A percentile compares a stretch with the other conserved stretches of the same genome.
phyloP scores from a whole-genome alignment of 441 rosid species.

The Adansonia rubrostipa region DNA sequence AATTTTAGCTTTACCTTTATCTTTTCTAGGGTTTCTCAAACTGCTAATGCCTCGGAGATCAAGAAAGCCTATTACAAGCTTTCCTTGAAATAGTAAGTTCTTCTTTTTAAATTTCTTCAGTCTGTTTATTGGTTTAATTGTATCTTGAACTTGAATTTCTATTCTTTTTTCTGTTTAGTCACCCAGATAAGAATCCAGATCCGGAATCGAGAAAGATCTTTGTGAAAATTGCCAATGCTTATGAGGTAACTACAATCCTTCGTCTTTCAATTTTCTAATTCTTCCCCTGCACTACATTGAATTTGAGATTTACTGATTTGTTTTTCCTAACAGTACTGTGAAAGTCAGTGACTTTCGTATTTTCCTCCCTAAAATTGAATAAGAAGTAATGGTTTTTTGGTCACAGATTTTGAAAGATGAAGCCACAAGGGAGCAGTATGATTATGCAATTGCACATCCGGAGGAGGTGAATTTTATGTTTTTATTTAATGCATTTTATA shows the following conservation, averaged over 20 bases:
- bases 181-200: slow-evolving; percentile 97
- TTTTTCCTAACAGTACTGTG: not conserved
- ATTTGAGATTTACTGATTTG: slow-evolving; percentile 6
- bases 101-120: slow-evolving; percentile 5
- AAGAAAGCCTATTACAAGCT: slow-evolving; percentile 95
- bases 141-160: slow-evolving; percentile 4
- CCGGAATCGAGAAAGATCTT: slow-evolving; percentile 88
- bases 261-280: not conserved
- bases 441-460: slow-evolving; percentile 94
- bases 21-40: slow-evolving; percentile 69
- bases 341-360: not conserved
- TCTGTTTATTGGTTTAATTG: slow-evolving; percentile 22
- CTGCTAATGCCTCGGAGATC: slow-evolving; percentile 85
- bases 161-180: slow-evolving; percentile 44
- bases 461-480: slow-evolving; percentile 64
- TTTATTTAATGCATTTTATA: slow-evolving; percentile 5
- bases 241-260: slow-evolving; percentile 58
- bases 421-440: slow-evolving; percentile 82
- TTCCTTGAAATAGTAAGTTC: slow-evolving; percentile 75
- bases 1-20: slow-evolving; percentile 14
- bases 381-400: not conserved
- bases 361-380: not conserved
- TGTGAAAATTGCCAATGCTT: slow-evolving; percentile 94
- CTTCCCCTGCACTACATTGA: not conserved
- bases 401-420: slow-evolving; percentile 93